These are phyloP conservation scores for Eustoma russellianum DNA, from an alignment of 257 asterid genomes.

Conservation along the genomic window DNA sequence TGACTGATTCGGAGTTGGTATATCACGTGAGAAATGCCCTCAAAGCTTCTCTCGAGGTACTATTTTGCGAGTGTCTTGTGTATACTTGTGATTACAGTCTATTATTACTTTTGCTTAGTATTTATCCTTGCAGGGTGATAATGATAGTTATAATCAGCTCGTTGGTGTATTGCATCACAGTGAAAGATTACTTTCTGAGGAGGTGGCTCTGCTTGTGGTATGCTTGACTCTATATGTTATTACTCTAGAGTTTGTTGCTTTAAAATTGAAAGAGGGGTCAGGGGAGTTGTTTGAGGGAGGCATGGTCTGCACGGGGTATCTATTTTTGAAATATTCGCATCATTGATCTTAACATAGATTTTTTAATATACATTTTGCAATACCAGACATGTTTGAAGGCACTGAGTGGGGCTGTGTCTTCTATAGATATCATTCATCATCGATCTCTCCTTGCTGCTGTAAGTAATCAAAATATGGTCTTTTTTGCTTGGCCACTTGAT, in stretches of 20 bases:
- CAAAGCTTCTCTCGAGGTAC: constrained; percentile 47
- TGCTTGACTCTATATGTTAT: constrained; percentile 3
- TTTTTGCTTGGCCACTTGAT: constrained; percentile 1
- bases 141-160: constrained; percentile 47
- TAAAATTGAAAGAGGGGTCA: no score
- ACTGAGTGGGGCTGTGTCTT: constrained; percentile 62
- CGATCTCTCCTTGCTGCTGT: constrained; percentile 56
- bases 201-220: constrained; percentile 89
- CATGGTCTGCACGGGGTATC: neutral
- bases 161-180: constrained; percentile 42
- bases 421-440: constrained; percentile 56
- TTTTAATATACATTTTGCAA: constrained; percentile 1
- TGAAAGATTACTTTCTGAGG: constrained; percentile 39
- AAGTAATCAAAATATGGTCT: constrained; percentile 20
- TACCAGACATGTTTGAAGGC: constrained; percentile 79
- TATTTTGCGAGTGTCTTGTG: no score
- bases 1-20: constrained; percentile 53
- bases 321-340: no score
- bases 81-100: no score
- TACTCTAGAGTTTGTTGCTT: neutral
- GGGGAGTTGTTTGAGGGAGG: neutral
- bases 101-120: neutral
- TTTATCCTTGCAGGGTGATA: constrained; percentile 41
- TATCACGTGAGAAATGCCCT: constrained; percentile 56
- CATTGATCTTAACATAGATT: neutral